Evolutionary conservation across 768 basidiomycete species (phyloP).

Genomic region (Russula griseocarnosa): DNA sequence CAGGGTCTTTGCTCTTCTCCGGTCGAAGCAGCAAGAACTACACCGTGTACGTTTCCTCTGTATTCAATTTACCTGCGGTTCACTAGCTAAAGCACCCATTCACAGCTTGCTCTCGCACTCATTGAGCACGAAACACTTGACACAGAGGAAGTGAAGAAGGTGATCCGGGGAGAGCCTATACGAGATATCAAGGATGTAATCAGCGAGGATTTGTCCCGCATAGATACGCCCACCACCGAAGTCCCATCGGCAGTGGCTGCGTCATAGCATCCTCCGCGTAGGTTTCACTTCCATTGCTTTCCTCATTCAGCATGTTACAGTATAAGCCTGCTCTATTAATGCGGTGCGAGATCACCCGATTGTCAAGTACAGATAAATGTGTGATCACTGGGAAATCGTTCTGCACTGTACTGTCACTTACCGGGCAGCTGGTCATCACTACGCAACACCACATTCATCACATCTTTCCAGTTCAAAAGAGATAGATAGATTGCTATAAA

Average conservation of each 20-base stretch:
- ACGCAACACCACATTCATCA: no score
- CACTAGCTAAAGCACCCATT: constrained; percentile 15
- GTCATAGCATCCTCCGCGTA: constrained; percentile 13
- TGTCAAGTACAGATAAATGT: background rate
- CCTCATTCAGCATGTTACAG: constrained; percentile 14
- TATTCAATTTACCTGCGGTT: background rate
- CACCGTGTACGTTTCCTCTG: constrained; percentile 52
- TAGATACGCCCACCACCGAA: constrained; percentile 8
- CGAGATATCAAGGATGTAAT: constrained; percentile 64
- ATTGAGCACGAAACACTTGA: constrained; percentile 95
- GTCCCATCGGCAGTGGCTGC: constrained; percentile 14
- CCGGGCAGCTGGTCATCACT: no score
- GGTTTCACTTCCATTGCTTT: constrained; percentile 6
- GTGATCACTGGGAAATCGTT: no score
- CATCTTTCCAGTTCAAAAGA: no score
- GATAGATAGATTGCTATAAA: no score
- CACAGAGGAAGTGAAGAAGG: constrained; percentile 78
- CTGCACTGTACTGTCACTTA: background rate
- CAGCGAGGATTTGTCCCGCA: constrained; percentile 45
- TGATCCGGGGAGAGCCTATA: constrained; percentile 79
- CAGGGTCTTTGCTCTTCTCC: constrained; percentile 62
- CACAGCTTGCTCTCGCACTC: constrained; percentile 81
- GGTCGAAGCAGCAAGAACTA: constrained; percentile 65
- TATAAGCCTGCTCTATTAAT: background rate
- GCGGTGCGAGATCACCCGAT: background rate